Evolutionary conservation across 163 green algal species (phyloP).

Genomic region (Prototheca wickerhamii): DNA sequence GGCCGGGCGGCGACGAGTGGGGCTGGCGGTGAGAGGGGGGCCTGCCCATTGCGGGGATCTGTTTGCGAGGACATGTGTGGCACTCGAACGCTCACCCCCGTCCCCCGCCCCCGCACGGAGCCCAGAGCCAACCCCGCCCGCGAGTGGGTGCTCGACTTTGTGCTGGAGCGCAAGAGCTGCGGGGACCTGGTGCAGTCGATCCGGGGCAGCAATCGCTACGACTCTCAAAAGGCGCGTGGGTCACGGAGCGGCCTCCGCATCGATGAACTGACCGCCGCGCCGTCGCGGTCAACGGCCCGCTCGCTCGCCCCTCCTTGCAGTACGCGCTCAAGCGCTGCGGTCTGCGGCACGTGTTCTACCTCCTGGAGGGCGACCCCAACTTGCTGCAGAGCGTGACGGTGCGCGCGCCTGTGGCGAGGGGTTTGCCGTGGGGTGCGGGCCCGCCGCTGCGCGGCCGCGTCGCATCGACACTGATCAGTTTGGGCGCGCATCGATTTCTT

Average conservation of each 20-base stretch:
- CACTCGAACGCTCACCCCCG: neutral
- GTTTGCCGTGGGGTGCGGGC: neutral
- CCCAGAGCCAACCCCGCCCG: slow-evolving; percentile 12
- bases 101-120: neutral
- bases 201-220: slow-evolving; percentile 41
- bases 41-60: neutral
- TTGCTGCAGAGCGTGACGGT: slow-evolving; percentile 7
- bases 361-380: slow-evolving; percentile 60
- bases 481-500: neutral
- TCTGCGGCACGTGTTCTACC: slow-evolving; percentile 52
- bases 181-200: slow-evolving; percentile 54
- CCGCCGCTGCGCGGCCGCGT: neutral
- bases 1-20: slow-evolving; percentile 13
- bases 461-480: neutral
- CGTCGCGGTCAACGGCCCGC: neutral
- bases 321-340: slow-evolving; percentile 50
- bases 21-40: too few relatives aligned
- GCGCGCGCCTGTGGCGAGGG: neutral
- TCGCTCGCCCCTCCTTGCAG: slow-evolving; percentile 6
- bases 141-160: slow-evolving; percentile 62
- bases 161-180: slow-evolving; percentile 68
- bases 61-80: neutral
- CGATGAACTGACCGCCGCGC: neutral
- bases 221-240: slow-evolving; percentile 51
- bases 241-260: neutral